Evolutionary conservation across 208 protist species (phyloP).

Genomic region (Leishmania mexicana): DNA sequence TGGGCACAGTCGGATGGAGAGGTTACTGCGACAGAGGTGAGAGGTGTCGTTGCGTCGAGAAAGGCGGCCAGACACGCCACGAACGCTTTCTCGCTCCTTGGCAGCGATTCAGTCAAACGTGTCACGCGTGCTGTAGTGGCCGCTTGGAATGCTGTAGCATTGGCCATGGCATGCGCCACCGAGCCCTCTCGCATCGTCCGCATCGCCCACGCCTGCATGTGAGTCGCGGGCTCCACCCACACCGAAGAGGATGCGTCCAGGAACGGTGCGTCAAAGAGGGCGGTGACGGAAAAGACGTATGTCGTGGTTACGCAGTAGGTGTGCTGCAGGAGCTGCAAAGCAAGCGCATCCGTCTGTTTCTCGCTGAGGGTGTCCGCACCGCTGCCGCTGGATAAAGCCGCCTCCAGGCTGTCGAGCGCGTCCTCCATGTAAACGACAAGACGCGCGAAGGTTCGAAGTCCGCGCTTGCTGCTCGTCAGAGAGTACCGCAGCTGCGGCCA

Average conservation of each 20-base stretch:
- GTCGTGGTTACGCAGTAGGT: constrained; percentile 26
- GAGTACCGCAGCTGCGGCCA: constrained; percentile 23
- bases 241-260: constrained; percentile 13
- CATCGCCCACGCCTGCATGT: constrained; percentile 25
- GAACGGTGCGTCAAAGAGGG: constrained; percentile 26
- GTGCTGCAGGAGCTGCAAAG: constrained; percentile 4
- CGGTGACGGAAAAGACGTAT: constrained; percentile 18
- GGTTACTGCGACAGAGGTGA: constrained; percentile 4
- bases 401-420: background rate
- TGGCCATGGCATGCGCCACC: background rate
- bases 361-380: background rate
- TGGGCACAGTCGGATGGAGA: constrained; percentile 28
- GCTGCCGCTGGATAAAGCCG: background rate
- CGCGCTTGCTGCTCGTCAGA: background rate
- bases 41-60: constrained; percentile 18
- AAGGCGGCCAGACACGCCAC: constrained; percentile 14
- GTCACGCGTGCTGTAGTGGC: background rate
- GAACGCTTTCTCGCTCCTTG: constrained; percentile 10
- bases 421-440: constrained; percentile 9
- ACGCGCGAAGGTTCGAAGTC: background rate
- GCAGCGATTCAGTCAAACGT: background rate
- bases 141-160: constrained; percentile 14
- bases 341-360: background rate
- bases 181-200: constrained; percentile 21
- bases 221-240: constrained; percentile 20